Base-by-base conservation (phyloP, 1,284 basidiomycete genomes). In the Ustilago crameri region DNA sequence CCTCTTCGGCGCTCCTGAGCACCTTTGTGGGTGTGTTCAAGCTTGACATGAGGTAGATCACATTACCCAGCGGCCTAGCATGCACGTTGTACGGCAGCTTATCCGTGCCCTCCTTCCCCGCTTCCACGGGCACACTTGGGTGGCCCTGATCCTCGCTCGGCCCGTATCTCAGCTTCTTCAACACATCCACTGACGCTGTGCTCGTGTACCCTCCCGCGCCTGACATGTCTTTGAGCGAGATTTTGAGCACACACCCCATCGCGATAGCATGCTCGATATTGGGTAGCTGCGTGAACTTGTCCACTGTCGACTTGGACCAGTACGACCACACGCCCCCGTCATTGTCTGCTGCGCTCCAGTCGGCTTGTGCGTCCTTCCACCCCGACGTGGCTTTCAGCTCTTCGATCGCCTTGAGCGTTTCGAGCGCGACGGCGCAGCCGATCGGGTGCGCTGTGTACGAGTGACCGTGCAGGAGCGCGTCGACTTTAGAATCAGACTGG, bases 11-110 rank as follows among this genome's bases (percentile, higher is more conserved):
- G 0, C 49, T 47, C 4, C 79, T 44, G 9, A 85, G 59, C 27
- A 83, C 80, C 4, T 66, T 54, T 0, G 51, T 9, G 3, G 80
- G 74, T 18, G 91, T 93, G 78, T 93, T 94, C 42, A 98, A 86
- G 84, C 91, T 95, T 7, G 90, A 91, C 88, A 98, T 97, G 83
- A 97, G 90, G 84, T 98, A 98, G 12, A 92, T 90, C 10, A 97
- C 91, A 77, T 96, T 90, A 0, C 95, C 95, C 24, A 98, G 85
- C 0, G 95, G 95, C 65, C 95, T 87, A 60, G 89, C 93, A 83
- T 98, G 92, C 17, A 97, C 87, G 20, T 89, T 88, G 79, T 91
- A 93, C 8, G 82, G 80, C 41, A 73, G 51, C 58, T 73, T 81
- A 9, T 59, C 49, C n/a, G 49, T 56, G 12, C 40, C 55, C 10